These are phyloP conservation scores for Drosera spatulata DNA, from an alignment of 179 eudicot genomes.

Conservation along the genomic window DNA sequence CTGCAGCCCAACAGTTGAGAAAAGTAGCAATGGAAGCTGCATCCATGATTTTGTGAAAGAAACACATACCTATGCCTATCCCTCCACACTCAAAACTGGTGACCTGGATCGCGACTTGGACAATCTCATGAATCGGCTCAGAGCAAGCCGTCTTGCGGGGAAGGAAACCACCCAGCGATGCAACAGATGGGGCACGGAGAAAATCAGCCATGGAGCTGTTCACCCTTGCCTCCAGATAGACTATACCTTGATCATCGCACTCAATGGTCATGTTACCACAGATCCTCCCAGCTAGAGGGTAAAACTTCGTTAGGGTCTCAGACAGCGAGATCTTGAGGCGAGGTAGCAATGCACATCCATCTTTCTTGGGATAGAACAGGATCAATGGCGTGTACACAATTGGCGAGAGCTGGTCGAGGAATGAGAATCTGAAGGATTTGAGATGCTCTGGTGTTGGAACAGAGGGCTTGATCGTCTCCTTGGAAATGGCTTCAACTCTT, in stretches of 20 bases:
- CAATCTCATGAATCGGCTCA: slow-evolving; percentile 1
- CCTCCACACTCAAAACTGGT: slow-evolving; percentile 12
- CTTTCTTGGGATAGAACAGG: slow-evolving; percentile 7
- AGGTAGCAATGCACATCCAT: background rate
- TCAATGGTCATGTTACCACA: slow-evolving; percentile 1
- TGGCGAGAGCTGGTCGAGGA: slow-evolving; percentile 7
- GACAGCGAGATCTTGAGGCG: slow-evolving; percentile 13
- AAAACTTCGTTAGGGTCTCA: slow-evolving; percentile 12
- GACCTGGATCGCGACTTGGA: slow-evolving; percentile 8
- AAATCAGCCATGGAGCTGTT: slow-evolving; percentile 2
- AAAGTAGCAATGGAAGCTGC: slow-evolving; percentile 6
- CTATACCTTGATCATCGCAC: slow-evolving; percentile 13
- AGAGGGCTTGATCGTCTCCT: slow-evolving; percentile 9
- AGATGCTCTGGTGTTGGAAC: slow-evolving; percentile 8
- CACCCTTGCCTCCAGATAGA: slow-evolving; percentile 8
- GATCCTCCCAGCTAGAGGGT: slow-evolving; percentile 21
- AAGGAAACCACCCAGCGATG: slow-evolving; percentile 1
- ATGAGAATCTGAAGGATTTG: slow-evolving; percentile 4
- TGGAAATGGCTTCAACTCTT: slow-evolving; percentile 3
- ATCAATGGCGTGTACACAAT: background rate
- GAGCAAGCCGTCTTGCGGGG: background rate
- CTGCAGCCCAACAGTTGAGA: slow-evolving; percentile 7
- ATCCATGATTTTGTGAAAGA: slow-evolving; percentile 6
- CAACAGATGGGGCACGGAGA: slow-evolving; percentile 4
- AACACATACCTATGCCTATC: slow-evolving; percentile 4